Evolutionary conservation across 768 basidiomycete species (phyloP).

Genomic region (Postia placenta): DNA sequence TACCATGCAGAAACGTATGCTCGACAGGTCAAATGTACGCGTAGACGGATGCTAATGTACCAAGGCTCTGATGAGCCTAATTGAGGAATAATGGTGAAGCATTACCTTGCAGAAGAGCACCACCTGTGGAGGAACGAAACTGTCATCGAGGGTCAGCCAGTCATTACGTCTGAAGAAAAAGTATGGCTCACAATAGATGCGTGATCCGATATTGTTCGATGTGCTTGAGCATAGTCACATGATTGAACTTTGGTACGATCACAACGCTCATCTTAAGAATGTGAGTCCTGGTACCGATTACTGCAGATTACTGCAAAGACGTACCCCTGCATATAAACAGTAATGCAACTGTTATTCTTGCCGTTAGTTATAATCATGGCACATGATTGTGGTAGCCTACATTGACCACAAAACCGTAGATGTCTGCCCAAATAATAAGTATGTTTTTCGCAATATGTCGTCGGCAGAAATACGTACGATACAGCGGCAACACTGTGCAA

Average conservation of each 20-base stretch:
- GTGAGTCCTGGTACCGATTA: too few species aligned
- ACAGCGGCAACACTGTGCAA: conserved; percentile 10
- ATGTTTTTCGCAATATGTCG: too few species aligned
- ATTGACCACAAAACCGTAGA: conserved; percentile 9
- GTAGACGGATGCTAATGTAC: conserved; percentile 21
- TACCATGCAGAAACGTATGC: conserved; percentile 21
- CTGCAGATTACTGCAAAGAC: not conserved
- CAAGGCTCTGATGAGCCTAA: too few species aligned
- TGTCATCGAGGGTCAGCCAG: conserved; percentile 1
- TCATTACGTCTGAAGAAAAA: not conserved
- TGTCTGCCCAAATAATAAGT: too few species aligned
- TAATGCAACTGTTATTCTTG: conserved; percentile 10
- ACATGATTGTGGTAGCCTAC: not conserved
- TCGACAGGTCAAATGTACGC: conserved; percentile 25
- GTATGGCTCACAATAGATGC: conserved; percentile 20
- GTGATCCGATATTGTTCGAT: conserved; percentile 27
- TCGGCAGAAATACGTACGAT: too few species aligned
- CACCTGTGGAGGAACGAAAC: conserved; percentile 27
- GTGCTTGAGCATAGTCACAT: conserved; percentile 25
- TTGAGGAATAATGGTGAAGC: too few species aligned
- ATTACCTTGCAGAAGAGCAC: conserved; percentile 28
- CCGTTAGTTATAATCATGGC: not conserved
- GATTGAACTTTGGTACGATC: conserved; percentile 25
- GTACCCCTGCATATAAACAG: conserved; percentile 11
- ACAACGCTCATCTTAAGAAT: conserved; percentile 19